These are phyloP conservation scores for Aaosphaeria arxii DNA, from an alignment of 2,329 filamentous ascomycete species.

Conservation along the genomic window DNA sequence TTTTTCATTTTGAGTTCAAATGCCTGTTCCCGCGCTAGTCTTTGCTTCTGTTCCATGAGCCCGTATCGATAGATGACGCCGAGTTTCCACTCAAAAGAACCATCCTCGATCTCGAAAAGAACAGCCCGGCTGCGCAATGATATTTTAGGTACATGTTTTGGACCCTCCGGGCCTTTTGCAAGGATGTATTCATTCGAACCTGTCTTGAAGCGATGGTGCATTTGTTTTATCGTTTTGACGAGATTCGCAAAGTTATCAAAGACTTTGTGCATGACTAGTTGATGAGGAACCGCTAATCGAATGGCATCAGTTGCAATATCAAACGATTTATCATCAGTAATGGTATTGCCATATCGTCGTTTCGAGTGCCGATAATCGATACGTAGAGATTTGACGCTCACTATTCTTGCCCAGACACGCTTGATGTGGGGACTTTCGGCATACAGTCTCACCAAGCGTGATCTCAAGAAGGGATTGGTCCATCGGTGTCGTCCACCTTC, in stretches of 20 bases:
- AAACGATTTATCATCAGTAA: slow-evolving; percentile 74
- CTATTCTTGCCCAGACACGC: slow-evolving; percentile 78
- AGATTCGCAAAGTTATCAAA: slow-evolving; percentile 93
- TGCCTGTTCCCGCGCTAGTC: slow-evolving; percentile 84
- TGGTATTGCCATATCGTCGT: slow-evolving; percentile 61
- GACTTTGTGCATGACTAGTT: slow-evolving; percentile 82
- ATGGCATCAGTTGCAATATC: slow-evolving; percentile 85
- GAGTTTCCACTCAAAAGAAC: slow-evolving; percentile 95
- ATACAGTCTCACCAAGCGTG: slow-evolving; percentile 79
- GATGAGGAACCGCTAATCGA: slow-evolving; percentile 83
- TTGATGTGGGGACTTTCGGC: slow-evolving; percentile 82
- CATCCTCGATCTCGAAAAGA: slow-evolving; percentile 91
- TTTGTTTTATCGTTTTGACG: slow-evolving; percentile 79
- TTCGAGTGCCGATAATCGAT: slow-evolving; percentile 77
- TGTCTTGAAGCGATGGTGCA: slow-evolving; percentile 90
- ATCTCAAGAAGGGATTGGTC: slow-evolving; percentile 76
- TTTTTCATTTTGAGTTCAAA: slow-evolving; percentile 85
- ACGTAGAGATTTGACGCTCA: slow-evolving; percentile 78
- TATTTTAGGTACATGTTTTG: slow-evolving; percentile 82
- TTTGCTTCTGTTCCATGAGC: slow-evolving; percentile 82
- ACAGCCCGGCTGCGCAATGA: slow-evolving; percentile 79
- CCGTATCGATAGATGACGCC: slow-evolving; percentile 91
- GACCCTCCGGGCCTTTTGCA: slow-evolving; percentile 78
- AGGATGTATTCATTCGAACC: slow-evolving; percentile 85
- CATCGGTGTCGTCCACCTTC: slow-evolving; percentile 84